phyloP scores from a whole-genome alignment of 2,329 filamentous ascomycete species.

The Tolypocladium tropicale region DNA sequence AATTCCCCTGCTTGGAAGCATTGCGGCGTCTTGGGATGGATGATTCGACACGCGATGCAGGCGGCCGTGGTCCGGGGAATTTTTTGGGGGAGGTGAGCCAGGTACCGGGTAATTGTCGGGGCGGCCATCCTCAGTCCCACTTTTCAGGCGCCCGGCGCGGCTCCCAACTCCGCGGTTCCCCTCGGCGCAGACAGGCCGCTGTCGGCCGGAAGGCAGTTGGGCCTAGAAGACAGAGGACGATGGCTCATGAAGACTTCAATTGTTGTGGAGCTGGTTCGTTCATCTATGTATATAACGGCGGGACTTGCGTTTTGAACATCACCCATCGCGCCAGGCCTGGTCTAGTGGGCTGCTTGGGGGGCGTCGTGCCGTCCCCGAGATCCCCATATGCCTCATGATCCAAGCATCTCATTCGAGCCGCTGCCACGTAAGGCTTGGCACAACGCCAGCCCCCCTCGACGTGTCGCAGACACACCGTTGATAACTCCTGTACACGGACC shows the following conservation, averaged over 20 bases:
- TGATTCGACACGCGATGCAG: not conserved
- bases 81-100: slow-evolving; percentile 19
- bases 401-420: not conserved
- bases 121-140: not conserved
- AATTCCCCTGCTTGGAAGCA: slow-evolving; percentile 36
- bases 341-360: not conserved
- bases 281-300: not conserved
- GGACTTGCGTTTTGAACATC: not conserved
- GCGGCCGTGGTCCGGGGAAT: slow-evolving; percentile 11
- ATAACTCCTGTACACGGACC: not conserved
- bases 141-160: not conserved
- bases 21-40: slow-evolving; percentile 16
- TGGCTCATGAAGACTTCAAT: too few species aligned
- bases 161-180: too few species aligned
- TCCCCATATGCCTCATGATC: not conserved
- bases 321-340: not conserved
- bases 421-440: not conserved
- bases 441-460: not conserved
- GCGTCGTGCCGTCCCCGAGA: not conserved
- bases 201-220: not conserved
- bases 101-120: slow-evolving; percentile 28
- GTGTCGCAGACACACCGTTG: not conserved
- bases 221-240: not conserved
- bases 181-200: too few species aligned
- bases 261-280: not conserved